Conservation (phyloP, 108 stramenopile genomes). For the Cylindrotheca closterium region DNA sequence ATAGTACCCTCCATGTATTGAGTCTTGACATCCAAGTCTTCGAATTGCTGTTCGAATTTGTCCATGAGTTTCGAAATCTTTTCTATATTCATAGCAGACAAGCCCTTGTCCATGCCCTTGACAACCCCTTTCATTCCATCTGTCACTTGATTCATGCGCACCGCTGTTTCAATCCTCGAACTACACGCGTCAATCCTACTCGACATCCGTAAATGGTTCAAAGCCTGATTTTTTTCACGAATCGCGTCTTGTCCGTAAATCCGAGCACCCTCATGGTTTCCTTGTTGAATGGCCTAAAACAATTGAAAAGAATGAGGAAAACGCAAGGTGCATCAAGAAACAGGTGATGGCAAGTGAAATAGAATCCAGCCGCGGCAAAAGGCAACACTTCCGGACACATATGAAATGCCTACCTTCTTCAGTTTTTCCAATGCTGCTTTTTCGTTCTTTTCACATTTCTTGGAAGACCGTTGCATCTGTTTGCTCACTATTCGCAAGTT, state of each 20-base stretch:
- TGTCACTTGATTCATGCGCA: conserved; percentile 94
- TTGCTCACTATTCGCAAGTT: conserved; percentile 94
- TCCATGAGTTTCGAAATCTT: conserved; percentile 92
- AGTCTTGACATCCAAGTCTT: conserved; percentile 96
- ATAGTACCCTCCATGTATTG: conserved; percentile 96
- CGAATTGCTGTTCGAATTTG: conserved; percentile 98
- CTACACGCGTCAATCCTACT: conserved; percentile 95
- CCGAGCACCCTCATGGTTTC: conserved; percentile 93
- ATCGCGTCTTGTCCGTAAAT: conserved; percentile 98
- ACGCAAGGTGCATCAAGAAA: neutral
- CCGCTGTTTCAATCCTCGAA: conserved; percentile 93
- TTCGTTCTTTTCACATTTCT: conserved; percentile 98
- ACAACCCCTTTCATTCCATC: conserved; percentile 90
- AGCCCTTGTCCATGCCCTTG: conserved; percentile 91
- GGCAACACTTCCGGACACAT: neutral
- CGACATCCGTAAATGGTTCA: conserved; percentile 90
- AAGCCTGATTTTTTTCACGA: conserved; percentile 96
- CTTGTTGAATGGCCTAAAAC: conserved; percentile 78
- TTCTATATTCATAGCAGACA: conserved; percentile 92
- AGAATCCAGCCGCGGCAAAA: too few species aligned
- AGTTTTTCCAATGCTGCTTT: conserved; percentile 84
- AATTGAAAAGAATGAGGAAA: conserved; percentile 3
- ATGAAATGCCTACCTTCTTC: conserved; percentile 72
- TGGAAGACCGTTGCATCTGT: conserved; percentile 92
- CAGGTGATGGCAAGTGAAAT: too few species aligned